phyloP scores from a whole-genome alignment of 306 rosid genomes.

The Adenanthera pavonina region DNA sequence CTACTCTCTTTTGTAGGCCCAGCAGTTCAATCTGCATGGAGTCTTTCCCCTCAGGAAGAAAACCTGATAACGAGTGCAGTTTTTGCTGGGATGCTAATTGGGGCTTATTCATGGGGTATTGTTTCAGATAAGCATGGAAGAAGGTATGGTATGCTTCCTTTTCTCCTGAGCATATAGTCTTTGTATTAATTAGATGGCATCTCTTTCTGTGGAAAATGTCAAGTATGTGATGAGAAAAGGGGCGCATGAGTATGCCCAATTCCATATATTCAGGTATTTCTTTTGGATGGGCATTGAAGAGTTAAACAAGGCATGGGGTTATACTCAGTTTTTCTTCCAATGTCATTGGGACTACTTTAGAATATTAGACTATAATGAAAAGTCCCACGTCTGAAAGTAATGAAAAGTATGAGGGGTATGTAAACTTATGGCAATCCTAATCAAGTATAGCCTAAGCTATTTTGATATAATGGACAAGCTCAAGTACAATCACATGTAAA shows the following conservation, averaged over 20 bases:
- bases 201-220: constrained; percentile 1
- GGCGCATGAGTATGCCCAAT: neutral
- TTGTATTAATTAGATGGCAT: constrained; percentile 13
- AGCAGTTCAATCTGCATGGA: constrained; percentile 87
- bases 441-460: no score
- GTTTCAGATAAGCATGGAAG: constrained; percentile 90
- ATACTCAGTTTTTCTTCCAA: constrained; percentile 1
- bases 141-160: constrained; percentile 62
- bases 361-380: neutral
- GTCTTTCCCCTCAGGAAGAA: constrained; percentile 78
- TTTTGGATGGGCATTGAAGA: neutral
- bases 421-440: no score
- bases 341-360: neutral
- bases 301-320: neutral
- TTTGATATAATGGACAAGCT: no score
- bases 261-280: neutral
- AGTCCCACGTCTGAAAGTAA: no score
- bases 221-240: constrained; percentile 4
- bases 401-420: no score
- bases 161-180: neutral
- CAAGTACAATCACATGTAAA: no score
- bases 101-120: constrained; percentile 92
- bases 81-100: constrained; percentile 87
- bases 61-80: constrained; percentile 80
- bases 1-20: constrained; percentile 93